Evolutionary conservation across 352 stramenopile species (phyloP).

Genomic region (Phytophthora ramorum): DNA sequence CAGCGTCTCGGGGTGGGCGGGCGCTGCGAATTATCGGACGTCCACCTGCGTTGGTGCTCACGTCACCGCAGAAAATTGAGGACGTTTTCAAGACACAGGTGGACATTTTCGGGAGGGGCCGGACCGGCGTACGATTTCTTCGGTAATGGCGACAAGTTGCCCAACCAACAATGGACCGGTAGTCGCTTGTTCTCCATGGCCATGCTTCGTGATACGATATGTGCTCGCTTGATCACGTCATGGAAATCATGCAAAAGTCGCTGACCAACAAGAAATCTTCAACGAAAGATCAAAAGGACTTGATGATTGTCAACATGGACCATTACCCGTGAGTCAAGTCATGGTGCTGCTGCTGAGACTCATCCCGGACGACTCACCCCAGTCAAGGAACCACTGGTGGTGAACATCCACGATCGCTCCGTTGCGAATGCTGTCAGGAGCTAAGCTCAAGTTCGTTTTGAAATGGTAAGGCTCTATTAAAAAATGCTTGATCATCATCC

Average conservation of each 20-base stretch:
- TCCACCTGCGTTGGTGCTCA: slow-evolving; percentile 31
- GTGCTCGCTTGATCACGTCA: slow-evolving; percentile 18
- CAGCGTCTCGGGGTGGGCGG: slow-evolving; percentile 38
- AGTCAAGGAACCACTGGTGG: slow-evolving; percentile 44
- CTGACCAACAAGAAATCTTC: slow-evolving; percentile 21
- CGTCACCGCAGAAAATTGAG: slow-evolving; percentile 26
- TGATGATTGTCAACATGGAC: no score
- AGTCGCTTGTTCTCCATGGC: slow-evolving; percentile 85
- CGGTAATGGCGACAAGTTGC: slow-evolving; percentile 56
- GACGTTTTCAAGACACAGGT: slow-evolving; percentile 49
- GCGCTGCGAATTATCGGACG: slow-evolving; percentile 40
- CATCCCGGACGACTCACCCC: no score
- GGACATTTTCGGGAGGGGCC: slow-evolving; percentile 53
- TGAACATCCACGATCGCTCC: slow-evolving; percentile 28
- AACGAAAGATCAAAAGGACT: slow-evolving; percentile 40
- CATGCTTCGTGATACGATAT: slow-evolving; percentile 40
- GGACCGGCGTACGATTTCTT: slow-evolving; percentile 47
- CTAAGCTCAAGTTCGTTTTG: not conserved
- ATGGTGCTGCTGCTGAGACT: not conserved
- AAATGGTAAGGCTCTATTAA: not conserved
- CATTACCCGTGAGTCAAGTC: no score
- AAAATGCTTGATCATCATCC: not conserved
- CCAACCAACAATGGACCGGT: slow-evolving; percentile 67
- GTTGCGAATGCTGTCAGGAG: slow-evolving; percentile 3
- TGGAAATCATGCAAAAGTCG: slow-evolving; percentile 39